phyloP scores from a whole-genome alignment of 78 protist species.

The Dictyostelium firmibasis region DNA sequence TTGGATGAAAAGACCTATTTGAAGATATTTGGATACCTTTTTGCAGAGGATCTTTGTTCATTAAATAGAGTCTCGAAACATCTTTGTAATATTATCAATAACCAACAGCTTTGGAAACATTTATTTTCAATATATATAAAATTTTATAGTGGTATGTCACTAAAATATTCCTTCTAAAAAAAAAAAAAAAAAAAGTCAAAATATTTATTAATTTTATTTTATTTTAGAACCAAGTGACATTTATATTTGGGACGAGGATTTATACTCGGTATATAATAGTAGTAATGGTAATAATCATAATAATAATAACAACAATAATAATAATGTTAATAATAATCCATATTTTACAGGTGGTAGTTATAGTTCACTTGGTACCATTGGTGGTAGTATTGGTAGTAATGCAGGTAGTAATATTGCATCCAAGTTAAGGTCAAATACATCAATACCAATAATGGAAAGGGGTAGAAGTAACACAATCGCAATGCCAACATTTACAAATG shows the following conservation, averaged over 20 bases:
- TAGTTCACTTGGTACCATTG: neutral
- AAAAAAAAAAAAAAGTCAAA: neutral
- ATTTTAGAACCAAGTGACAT: conserved; percentile 16
- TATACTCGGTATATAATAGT: neutral
- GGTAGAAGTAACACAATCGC: neutral
- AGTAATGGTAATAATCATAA: neutral
- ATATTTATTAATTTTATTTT: neutral
- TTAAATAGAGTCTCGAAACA: neutral
- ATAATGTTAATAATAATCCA: neutral
- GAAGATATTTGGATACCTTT: neutral
- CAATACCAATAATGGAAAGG: conserved; percentile 3
- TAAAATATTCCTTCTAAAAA: too few relatives aligned
- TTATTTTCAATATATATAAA: conserved; percentile 18
- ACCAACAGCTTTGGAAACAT: conserved; percentile 46
- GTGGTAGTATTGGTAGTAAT: neutral
- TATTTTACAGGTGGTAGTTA: neutral
- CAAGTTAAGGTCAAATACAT: neutral
- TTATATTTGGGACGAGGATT: conserved; percentile 56
- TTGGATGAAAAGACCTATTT: neutral
- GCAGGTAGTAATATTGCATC: neutral
- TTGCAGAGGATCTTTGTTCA: conserved; percentile 1
- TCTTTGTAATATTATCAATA: neutral
- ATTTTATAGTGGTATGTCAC: conserved; percentile 3
- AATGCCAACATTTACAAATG: neutral
- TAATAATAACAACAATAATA: neutral